Percentiles rank a stretch among this genome's conserved stretches.
These are phyloP conservation scores for Straminergon stramineum DNA, from an alignment of 225 moss, liverwort and hornwort species.

Conservation along the genomic window DNA sequence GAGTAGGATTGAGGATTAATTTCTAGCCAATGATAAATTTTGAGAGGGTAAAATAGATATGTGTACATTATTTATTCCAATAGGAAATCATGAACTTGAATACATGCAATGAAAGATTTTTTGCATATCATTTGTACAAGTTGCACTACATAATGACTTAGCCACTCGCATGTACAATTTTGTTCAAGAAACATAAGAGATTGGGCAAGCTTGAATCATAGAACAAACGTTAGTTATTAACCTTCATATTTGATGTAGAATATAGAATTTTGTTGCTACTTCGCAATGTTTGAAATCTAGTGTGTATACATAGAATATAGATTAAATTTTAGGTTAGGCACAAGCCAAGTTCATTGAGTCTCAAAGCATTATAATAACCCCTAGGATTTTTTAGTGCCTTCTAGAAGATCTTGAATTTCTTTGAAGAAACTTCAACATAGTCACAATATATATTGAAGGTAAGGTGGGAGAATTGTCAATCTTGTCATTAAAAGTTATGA, in stretches of 20 bases:
- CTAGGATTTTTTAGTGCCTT: background rate
- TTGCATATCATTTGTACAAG: no score
- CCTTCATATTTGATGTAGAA: background rate
- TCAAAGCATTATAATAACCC: background rate
- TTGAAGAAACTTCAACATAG: background rate
- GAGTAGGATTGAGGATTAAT: background rate
- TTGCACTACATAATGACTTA: fast-evolving
- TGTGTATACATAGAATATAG: background rate
- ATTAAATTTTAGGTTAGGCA: background rate
- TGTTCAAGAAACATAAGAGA: background rate
- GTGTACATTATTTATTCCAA: background rate
- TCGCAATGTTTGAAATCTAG: background rate
- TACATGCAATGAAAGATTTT: background rate
- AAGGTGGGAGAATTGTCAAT: background rate
- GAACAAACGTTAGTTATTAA: no score
- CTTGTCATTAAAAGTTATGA: background rate
- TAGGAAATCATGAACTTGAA: no score
- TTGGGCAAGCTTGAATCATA: background rate
- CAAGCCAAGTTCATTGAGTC: background rate
- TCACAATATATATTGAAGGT: background rate
- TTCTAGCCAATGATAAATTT: background rate
- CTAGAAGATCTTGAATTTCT: background rate
- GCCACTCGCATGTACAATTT: background rate
- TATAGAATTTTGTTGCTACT: background rate
- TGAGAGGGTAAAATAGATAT: background rate